phyloP scores from a whole-genome alignment of 2,329 filamentous ascomycete genomes.

The Calonectria multiphialidica region DNA sequence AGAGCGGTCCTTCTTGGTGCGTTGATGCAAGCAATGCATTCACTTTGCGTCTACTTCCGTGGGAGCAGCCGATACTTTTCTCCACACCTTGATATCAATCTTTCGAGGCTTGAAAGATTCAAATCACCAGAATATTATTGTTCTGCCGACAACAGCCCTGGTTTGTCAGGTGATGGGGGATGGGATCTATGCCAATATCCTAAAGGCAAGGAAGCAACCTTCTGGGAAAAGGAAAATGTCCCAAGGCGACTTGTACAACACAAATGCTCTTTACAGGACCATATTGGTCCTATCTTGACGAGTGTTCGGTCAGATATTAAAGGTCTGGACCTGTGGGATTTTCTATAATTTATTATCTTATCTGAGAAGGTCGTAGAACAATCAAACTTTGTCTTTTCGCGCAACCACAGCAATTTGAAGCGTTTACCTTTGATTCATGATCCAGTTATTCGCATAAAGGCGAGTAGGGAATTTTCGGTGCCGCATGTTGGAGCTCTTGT shows the following conservation, averaged over 20 bases:
- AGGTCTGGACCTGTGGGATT: not conserved
- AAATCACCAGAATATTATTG: not conserved
- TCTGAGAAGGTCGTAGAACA: not conserved
- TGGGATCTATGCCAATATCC: not conserved
- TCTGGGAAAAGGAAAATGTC: not conserved
- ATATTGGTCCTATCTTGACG: not conserved
- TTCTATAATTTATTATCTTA: not conserved
- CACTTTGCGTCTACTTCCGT: no score
- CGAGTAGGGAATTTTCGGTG: no score
- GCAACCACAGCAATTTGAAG: no score
- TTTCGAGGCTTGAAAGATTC: not conserved
- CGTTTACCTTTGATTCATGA: no score
- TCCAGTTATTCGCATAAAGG: no score
- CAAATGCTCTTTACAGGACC: not conserved
- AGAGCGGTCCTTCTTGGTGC: not conserved
- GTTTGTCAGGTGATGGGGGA: not conserved
- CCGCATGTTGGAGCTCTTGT: no score
- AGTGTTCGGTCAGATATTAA: not conserved
- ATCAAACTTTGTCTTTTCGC: no score
- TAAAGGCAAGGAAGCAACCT: no score
- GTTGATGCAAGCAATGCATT: not conserved
- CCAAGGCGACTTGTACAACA: not conserved
- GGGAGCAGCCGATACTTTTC: no score
- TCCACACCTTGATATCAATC: not conserved
- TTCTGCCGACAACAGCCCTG: not conserved